Evolutionary conservation across 2,329 filamentous ascomycete species (phyloP), one percentile per base, ranked within the genome.

Genomic region (Penicillium vulpinum): DNA sequence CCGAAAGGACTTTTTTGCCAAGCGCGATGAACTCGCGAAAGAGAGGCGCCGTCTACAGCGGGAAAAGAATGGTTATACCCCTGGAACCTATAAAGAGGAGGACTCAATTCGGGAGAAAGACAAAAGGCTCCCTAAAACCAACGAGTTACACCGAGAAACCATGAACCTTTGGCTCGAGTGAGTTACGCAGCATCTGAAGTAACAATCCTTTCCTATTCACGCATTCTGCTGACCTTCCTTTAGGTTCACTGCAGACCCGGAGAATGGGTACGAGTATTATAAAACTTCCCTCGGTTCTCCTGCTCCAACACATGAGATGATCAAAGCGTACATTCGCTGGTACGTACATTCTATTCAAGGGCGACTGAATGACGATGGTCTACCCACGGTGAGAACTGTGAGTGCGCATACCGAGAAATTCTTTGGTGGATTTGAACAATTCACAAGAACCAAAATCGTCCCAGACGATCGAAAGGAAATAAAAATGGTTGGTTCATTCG

Each of bases 21-120:
- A 31, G 26, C 39, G 53, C 33, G 53, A 55, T 55, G 11, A 50
- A n/a, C 28, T 36, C 16, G 18, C 40, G 10, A 50, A 50, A 13
- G 46, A 50, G 48, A 55, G 46, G 31, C 46, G 53, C 22, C 31
- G 39, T 45, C 39, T 55, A 21, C 11, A 36, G 35, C 39, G 39
- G 26, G 45, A 55, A 49, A 55, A 28, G 31, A 55, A 55, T 28
- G 29, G 45, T 21, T 55, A 55, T 44, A 3, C 35, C 31, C 52
- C 52, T 3, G 1, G 45, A 22, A 9, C 46, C 45, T 8, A 50
- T 43, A 55, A 24, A 40, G 16, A 44, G 39, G 46, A 55, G 41
- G 52, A 50, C 21, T 39, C 8, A 18, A 49, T 55, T 44, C 38
- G 52, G 47, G 47, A 55, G 39, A 55, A 55, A 45, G 52, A 55